These are phyloP conservation scores for Skeletonema tropicum DNA, from an alignment of 108 stramenopile species.

Conservation along the genomic window DNA sequence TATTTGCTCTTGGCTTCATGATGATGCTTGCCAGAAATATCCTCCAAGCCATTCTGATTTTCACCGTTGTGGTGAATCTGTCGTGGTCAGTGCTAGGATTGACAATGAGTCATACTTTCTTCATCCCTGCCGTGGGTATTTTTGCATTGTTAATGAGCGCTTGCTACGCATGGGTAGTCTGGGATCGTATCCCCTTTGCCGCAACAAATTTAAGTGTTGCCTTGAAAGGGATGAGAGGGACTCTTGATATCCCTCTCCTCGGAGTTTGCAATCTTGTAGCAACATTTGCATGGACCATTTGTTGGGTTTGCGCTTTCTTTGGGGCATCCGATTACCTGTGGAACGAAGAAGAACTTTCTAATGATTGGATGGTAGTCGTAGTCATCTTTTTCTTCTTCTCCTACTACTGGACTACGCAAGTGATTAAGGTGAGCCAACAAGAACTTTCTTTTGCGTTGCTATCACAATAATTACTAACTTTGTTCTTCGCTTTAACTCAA, in stretches of 20 bases:
- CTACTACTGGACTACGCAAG: constrained; percentile 70
- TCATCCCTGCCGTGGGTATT: constrained; percentile 22
- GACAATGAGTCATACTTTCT: constrained; percentile 14
- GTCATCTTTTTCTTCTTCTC: constrained; percentile 58
- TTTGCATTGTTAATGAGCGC: constrained; percentile 24
- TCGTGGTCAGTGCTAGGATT: constrained; percentile 33
- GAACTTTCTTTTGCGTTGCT: background rate
- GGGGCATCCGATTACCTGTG: constrained; percentile 62
- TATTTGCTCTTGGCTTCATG: constrained; percentile 45
- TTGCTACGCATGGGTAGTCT: constrained; percentile 47
- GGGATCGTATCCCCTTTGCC: constrained; percentile 54
- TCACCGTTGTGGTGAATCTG: constrained; percentile 25
- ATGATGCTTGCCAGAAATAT: constrained; percentile 45
- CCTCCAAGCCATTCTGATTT: constrained; percentile 34
- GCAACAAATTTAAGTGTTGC: constrained; percentile 60
- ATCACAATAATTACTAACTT: constrained; percentile 5
- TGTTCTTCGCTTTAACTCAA: background rate
- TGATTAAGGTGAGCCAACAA: constrained; percentile 60
- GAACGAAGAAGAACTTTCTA: constrained; percentile 45
- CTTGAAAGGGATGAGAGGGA: constrained; percentile 45
- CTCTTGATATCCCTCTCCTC: constrained; percentile 53
- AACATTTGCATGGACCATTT: constrained; percentile 59
- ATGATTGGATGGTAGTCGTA: constrained; percentile 39
- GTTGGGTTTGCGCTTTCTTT: constrained; percentile 75
- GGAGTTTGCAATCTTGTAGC: constrained; percentile 47